Evolutionary conservation across 2,329 filamentous ascomycete species (phyloP).

Genomic region (Moelleriella libera): DNA sequence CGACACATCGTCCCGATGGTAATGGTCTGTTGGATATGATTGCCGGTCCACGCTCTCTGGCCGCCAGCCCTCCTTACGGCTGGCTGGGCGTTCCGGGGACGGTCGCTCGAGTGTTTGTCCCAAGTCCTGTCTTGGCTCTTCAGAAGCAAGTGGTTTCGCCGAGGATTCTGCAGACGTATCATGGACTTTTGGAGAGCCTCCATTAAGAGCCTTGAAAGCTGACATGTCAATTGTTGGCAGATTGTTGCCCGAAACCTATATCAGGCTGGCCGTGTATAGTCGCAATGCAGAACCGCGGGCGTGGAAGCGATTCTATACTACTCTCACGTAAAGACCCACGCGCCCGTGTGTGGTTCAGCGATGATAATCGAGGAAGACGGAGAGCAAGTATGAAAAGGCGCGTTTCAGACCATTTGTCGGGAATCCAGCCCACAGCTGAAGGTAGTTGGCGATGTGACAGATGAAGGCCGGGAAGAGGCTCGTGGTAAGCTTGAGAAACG

Average conservation of each 20-base stretch:
- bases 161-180: slow-evolving; percentile 18
- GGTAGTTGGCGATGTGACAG: neutral
- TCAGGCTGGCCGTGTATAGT: too few species aligned
- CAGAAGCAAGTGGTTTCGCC: slow-evolving; percentile 15
- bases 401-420: slow-evolving; percentile 1
- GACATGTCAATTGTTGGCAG: slow-evolving; percentile 34
- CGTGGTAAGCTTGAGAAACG: too few species aligned
- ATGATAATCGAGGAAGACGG: slow-evolving; percentile 8
- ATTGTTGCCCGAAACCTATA: too few species aligned
- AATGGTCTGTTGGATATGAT: slow-evolving; percentile 14
- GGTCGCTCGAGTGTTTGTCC: slow-evolving; percentile 11
- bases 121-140: slow-evolving; percentile 19
- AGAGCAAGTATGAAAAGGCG: neutral
- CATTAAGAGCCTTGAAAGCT: slow-evolving; percentile 37
- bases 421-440: slow-evolving; percentile 4
- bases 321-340: too few species aligned
- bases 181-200: slow-evolving; percentile 29
- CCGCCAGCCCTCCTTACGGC: slow-evolving; percentile 27
- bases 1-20: slow-evolving; percentile 24
- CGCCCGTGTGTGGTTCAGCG: too few species aligned
- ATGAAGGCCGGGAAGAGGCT: too few species aligned
- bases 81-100: slow-evolving; percentile 11
- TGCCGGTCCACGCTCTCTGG: slow-evolving; percentile 23
- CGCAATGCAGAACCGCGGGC: too few species aligned
- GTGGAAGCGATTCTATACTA: too few species aligned